Conservation (phyloP, 306 rosid species). For the Cicer cuneatum region DNA sequence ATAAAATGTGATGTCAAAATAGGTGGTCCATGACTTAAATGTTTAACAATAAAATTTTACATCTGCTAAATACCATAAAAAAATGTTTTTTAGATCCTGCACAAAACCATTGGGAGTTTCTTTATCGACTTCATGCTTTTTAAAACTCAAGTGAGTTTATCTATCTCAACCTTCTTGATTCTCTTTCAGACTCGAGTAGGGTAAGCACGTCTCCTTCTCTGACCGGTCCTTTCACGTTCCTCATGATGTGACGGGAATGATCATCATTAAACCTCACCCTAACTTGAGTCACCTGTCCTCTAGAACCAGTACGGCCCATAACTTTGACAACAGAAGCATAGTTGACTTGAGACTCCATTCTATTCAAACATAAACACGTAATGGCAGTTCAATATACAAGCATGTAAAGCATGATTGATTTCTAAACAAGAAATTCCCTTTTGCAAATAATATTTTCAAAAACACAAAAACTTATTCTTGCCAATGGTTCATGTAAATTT, state of each 20-base stretch:
- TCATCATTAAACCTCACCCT: not conserved
- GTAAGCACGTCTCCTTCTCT: not conserved
- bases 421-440: no score
- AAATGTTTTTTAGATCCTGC: no score
- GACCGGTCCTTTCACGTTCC: not conserved
- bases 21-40: no score
- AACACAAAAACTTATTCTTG: no score
- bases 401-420: no score
- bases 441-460: no score
- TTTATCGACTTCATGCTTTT: no score
- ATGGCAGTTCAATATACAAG: not conserved
- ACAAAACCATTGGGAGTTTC: no score
- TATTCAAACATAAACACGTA: not conserved
- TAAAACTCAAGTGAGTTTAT: not conserved
- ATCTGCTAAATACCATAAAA: no score
- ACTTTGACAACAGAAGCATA: not conserved
- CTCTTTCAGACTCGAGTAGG: not conserved
- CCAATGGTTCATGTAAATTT: no score
- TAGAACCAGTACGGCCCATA: not conserved
- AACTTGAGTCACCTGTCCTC: slow-evolving; percentile 10
- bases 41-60: no score
- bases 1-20: no score
- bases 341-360: not conserved
- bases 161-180: slow-evolving; percentile 1
- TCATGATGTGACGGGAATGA: not conserved